A percentile compares a stretch with the other conserved stretches of the same genome.
Conservation (phyloP, 768 basidiomycete genomes). For the Podaxis rugospora region DNA sequence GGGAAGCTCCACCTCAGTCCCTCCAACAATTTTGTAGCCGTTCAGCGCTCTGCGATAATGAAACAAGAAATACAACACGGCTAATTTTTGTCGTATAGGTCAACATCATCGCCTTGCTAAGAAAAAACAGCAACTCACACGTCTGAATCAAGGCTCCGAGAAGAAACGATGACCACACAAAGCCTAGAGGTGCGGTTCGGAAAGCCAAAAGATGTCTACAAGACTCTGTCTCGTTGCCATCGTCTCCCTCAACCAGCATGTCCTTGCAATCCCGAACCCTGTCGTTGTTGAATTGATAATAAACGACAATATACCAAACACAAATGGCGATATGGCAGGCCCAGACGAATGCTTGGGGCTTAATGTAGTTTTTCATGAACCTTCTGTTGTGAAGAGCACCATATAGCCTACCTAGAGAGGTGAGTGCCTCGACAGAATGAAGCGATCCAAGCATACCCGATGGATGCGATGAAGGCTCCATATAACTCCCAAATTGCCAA, state of each 20-base stretch:
- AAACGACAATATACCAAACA: conserved; percentile 1
- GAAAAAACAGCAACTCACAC: neutral
- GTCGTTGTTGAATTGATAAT: neutral
- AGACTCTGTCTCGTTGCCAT: neutral
- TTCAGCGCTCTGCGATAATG: conserved; percentile 1
- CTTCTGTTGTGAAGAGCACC: neutral
- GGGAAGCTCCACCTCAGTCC: neutral
- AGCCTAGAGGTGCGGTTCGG: neutral
- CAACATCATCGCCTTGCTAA: neutral
- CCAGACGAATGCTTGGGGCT: conserved; percentile 8
- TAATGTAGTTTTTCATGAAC: conserved; percentile 7
- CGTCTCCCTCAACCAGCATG: neutral
- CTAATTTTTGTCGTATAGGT: neutral
- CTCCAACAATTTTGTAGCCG: neutral
- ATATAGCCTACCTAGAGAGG: neutral
- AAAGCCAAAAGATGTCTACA: neutral
- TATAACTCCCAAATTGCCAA: conserved; percentile 7
- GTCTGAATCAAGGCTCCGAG: conserved; percentile 1
- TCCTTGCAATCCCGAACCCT: neutral
- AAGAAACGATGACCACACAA: conserved; percentile 5
- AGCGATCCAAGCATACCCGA: neutral
- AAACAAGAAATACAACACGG: conserved; percentile 1
- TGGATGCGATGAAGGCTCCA: neutral
- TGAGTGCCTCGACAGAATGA: neutral
- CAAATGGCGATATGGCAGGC: conserved; percentile 5